Evolutionary conservation across 768 basidiomycete species (phyloP).

Genomic region (Suillus paluster): DNA sequence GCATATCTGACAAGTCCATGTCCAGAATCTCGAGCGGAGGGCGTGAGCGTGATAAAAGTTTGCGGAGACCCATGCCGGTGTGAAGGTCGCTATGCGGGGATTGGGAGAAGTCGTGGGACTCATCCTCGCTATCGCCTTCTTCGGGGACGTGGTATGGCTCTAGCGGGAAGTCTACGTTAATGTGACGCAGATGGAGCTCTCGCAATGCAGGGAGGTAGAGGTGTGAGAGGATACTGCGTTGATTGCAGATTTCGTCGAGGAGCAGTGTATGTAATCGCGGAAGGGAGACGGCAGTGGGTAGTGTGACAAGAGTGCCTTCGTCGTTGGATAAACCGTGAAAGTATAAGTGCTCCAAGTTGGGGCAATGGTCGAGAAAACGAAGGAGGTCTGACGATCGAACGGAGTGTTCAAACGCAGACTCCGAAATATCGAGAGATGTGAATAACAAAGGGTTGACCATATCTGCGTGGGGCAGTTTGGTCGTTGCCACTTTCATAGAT

Average conservation of each 20-base stretch:
- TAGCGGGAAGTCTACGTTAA: conserved; percentile 62
- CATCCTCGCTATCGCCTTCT: conserved; percentile 75
- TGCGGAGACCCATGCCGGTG: conserved; percentile 80
- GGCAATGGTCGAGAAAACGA: conserved; percentile 63
- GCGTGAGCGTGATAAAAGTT: conserved; percentile 58
- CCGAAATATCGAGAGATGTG: conserved; percentile 60
- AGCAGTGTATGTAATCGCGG: conserved; percentile 61
- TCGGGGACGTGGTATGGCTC: conserved; percentile 45
- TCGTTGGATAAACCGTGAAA: conserved; percentile 59
- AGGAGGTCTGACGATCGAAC: conserved; percentile 55
- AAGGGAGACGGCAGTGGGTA: conserved; percentile 52
- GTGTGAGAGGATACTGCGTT: conserved; percentile 66
- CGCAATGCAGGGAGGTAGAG: conserved; percentile 63
- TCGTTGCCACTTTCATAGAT: conserved; percentile 53
- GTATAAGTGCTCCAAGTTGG: conserved; percentile 61
- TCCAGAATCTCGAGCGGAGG: conserved; percentile 69
- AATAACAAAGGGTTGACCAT: conserved; percentile 55
- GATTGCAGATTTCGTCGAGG: conserved; percentile 61
- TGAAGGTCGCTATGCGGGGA: conserved; percentile 78
- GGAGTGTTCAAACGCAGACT: conserved; percentile 45
- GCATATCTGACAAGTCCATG: conserved; percentile 85
- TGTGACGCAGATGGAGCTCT: conserved; percentile 64
- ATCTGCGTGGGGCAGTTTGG: conserved; percentile 51
- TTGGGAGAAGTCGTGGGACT: conserved; percentile 73
- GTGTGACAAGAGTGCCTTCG: conserved; percentile 31